Conservation (phyloP, 164 flowering plant genomes). For the Vitis rupestris region DNA sequence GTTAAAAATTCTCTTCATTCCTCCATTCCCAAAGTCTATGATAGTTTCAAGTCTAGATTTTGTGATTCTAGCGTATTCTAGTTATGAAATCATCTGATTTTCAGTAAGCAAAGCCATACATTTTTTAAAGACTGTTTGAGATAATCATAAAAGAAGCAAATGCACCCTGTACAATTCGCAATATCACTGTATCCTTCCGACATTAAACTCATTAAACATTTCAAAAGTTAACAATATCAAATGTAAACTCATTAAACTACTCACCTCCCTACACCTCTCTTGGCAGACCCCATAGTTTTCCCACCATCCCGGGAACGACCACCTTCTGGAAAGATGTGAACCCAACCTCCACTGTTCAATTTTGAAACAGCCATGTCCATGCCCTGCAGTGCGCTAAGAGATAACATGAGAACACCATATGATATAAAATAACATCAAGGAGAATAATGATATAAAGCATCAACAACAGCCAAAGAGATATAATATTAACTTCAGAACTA, state of each 20-base stretch:
- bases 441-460: no score
- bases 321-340: conserved; percentile 98
- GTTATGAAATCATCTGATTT: neutral
- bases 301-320: conserved; percentile 99
- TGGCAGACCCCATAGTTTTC: conserved; percentile 71
- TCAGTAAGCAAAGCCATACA: neutral
- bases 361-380: conserved; percentile 90
- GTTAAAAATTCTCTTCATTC: no score
- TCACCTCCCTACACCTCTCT: conserved; percentile 96
- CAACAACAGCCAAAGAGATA: no score
- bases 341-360: conserved; percentile 91
- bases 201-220: neutral
- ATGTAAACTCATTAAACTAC: neutral
- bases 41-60: no score
- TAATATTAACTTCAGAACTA: no score
- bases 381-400: conserved; percentile 46
- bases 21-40: no score
- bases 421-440: neutral
- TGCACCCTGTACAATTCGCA: neutral
- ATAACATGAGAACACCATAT: neutral
- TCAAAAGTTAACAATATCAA: neutral
- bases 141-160: neutral
- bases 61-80: no score
- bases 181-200: neutral
- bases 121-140: neutral